These are phyloP conservation scores for Penicillium dipodomyicola DNA, from an alignment of 495 filamentous ascomycete species.

Conservation along the genomic window DNA sequence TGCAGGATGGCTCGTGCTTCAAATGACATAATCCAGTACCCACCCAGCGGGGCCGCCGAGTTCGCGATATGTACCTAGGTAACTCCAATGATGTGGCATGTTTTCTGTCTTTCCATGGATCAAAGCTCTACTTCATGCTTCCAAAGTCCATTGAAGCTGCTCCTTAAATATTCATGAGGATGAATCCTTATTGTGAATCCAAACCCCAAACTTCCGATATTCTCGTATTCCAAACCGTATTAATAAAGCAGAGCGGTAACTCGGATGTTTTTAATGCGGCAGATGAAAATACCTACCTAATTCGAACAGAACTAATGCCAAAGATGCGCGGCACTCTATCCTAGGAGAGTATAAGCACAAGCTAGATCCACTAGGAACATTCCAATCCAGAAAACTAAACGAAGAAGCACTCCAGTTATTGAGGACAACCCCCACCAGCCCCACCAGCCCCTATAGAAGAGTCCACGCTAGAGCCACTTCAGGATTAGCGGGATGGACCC, in stretches of 20 bases:
- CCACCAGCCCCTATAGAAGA: not conserved
- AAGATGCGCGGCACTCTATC: not conserved
- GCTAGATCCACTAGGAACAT: not conserved
- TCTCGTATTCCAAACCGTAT: not conserved
- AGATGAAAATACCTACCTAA: not conserved
- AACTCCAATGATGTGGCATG: not conserved
- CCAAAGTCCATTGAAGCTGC: too few species aligned
- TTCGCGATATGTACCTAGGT: too few species aligned
- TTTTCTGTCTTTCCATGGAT: not conserved
- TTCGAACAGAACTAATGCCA: not conserved
- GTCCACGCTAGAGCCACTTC: not conserved
- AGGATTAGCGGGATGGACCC: not conserved
- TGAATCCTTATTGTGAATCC: too few species aligned
- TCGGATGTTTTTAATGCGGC: not conserved
- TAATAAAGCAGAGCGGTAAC: not conserved
- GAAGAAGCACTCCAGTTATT: not conserved
- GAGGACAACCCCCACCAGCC: not conserved
- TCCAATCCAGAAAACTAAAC: not conserved
- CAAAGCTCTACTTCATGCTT: too few species aligned
- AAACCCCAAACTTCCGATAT: not conserved
- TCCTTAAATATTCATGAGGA: too few species aligned
- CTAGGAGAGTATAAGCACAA: not conserved
- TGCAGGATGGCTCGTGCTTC: slow-evolving; percentile 16
- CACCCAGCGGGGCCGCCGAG: too few species aligned
- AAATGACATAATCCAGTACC: slow-evolving; percentile 17